Evolutionary conservation across 805 yeast species (phyloP), one percentile per base, ranked within the genome.

Genomic region (Saccharomycopsis fodiens): DNA sequence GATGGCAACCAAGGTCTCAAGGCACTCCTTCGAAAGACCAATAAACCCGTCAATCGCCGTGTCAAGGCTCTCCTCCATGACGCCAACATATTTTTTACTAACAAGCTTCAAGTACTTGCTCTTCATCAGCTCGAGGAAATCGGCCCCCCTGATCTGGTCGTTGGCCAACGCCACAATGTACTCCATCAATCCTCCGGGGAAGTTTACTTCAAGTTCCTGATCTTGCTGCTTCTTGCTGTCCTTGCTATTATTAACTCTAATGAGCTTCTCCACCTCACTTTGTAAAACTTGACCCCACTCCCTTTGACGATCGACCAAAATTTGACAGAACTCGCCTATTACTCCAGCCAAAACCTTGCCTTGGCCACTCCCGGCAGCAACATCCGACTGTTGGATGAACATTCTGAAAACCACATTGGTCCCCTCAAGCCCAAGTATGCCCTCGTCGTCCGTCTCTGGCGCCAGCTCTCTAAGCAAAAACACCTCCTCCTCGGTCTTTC

Each of bases 311-410:
- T 70, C 62, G 41, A 73, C 66, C 50, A 86, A 68, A 41, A 84
- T 67, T 4, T 65, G 67, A 27, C 82, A 74, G 69, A 88, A 84
- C 48, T 81, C 78, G 43, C 74, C 79, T 13, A 87, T 76, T 10
- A 86, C 93, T 20, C 91, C 93, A 10, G 80, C 79, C 29, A 87
- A 67, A 22, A 87, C 83, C 52, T 80, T 74, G 4, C 88, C 86
- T 61, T 85, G 88, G 3, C 86, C 85, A 2, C 91, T 78, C 27
- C 82, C 89, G 0, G 88, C 85, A 0, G 95, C 93, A 4, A 84
- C 89, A 51, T 84, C 94, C 13, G 86, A 81, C 60, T 88, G 95
- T 58, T 87, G 95, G n/a, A 82, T 79, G 47, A 87, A 76, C 81
- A 87, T 82, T 51, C 84, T 78, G 59, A 85, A 79, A 23, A 88